Base-by-base conservation (phyloP, 768 basidiomycete species). In the Tricholomella constricta region DNA sequence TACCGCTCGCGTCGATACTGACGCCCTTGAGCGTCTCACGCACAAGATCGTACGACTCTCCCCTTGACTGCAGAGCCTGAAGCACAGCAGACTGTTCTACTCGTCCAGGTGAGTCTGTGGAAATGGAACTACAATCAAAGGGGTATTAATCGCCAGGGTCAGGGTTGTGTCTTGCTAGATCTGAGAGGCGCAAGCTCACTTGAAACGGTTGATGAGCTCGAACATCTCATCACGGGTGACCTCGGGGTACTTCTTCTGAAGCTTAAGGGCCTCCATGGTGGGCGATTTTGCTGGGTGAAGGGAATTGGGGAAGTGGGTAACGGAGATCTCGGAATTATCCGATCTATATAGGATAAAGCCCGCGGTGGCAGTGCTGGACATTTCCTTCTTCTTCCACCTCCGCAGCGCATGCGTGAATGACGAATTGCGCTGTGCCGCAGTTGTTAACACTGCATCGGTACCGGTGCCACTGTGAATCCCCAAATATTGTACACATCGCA, bases 171-270 rank as follows among this genome's bases (percentile, higher is more conserved):
- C 55, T 51, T 40, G 31, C 36, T 19, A 26, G 40, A 56, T 47
- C 32, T 19, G 11, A 19, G 40, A 35, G 10, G 26, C 50, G 37
- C 4, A 45, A 45, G 32, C 94, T 61, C 63, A 97, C 96, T 96
- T 96, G 88, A 99, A 99, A 54, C 87, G 84, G 69, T 88, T 93
- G 71, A 97, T 85, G 69, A 98, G 83, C 66, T 91, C 86, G 62
- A 94, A 88, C 86, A 98, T 93, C 75, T 95, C 94, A 78, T 96
- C 94, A 65, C 86, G 84, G 36, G 90, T 78, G 60, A 97, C 86
- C 62, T 95, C 88, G 14, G 95, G 93, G 65, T 88, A 94, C 71
- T 95, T 96, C 77, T 88, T 92, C 67, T 92, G 89, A 12, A 97
- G 78, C 71, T 87, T 86, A 57, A 97, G 74, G 43, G 89, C 86